Base-by-base conservation (phyloP, 2,329 filamentous ascomycete species). In the Penicillium hordei region DNA sequence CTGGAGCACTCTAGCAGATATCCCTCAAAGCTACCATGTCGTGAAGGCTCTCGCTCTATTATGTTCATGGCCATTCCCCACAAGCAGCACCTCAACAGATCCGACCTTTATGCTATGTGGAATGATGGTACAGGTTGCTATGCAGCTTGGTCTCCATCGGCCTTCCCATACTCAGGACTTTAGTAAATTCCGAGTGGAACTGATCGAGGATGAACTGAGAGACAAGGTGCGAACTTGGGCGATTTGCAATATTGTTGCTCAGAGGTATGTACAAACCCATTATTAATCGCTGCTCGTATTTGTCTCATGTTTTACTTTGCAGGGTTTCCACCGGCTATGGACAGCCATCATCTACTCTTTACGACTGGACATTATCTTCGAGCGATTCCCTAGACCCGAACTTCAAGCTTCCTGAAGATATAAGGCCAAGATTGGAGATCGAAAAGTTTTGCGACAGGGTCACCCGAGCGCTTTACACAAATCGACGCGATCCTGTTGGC, bases 251-350 rank as follows among this genome's bases (percentile, higher is more conserved):
- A 83, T 87, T 61, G 85, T 88, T 49, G 85, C 86, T 19, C 86
- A 89, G 65, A 83, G 84, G 83, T 84, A 77, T 63, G 76, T 66
- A 50, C 31, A 40, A 5, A 29, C 25, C 21, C 27, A n/a, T 25
- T 12, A 5, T 49, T 10, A 15, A 31, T 29, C 13, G 12, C 17
- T 34, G 10, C 9, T 36, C 31, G 36, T 19, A 17, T 27, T 52
- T 25, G 19, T 52, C 58, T 60, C 29, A 55, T 44, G 19, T 38
- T 59, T 25, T 44, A 15, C 34, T 58, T 21, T 19, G n/a, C 57
- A 85, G 83, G 51, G 84, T 88, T 57, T 84, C 84, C 17, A 88
- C 85, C n/a, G 84, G 85, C n/a, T 85, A 87, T 68, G 86, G 86
- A 12, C 85, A 88, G 68, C 86, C 86, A 19, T 83, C 86, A 17